Evolutionary conservation across 2,329 filamentous ascomycete species (phyloP).

Genomic region (Penicillium polonicum): DNA sequence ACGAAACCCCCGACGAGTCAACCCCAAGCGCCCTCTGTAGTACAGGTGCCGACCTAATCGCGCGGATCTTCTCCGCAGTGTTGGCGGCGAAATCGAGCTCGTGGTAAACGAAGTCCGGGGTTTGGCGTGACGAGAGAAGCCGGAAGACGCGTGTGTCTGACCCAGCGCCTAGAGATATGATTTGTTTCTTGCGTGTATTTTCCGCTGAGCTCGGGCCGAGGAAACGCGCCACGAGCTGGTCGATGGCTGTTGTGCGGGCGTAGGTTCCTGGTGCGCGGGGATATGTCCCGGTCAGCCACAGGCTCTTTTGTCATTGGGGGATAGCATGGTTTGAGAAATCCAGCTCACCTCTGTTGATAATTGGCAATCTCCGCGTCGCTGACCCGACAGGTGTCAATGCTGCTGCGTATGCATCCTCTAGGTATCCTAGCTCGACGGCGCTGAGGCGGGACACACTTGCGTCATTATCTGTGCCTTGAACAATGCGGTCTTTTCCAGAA

Average conservation of each 20-base stretch:
- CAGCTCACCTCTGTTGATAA: conserved; percentile 81
- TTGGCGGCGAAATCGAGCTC: conserved; percentile 86
- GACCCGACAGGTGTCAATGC: conserved; percentile 59
- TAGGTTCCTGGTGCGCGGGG: conserved; percentile 69
- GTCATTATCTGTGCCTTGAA: conserved; percentile 90
- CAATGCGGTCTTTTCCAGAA: conserved; percentile 63
- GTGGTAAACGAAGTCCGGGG: conserved; percentile 68
- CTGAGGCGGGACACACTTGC: conserved; percentile 86
- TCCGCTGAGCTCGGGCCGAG: conserved; percentile 46
- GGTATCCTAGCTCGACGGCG: conserved; percentile 80
- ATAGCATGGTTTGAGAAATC: conserved; percentile 14
- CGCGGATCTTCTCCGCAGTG: conserved; percentile 62
- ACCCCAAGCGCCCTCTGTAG: conserved; percentile 35
- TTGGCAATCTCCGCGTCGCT: conserved; percentile 69
- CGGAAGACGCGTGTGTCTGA: conserved; percentile 89
- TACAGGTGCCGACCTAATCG: conserved; percentile 36
- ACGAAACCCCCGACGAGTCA: conserved; percentile 13
- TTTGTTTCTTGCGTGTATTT: conserved; percentile 55
- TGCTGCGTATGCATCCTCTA: conserved; percentile 75
- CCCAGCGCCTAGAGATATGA: conserved; percentile 88
- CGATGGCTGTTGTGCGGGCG: conserved; percentile 78
- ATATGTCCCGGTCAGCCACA: background rate
- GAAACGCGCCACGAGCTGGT: conserved; percentile 72
- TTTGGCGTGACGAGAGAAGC: conserved; percentile 53
- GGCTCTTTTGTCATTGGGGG: background rate